A percentile compares a stretch with the other conserved stretches of the same genome.
Evolutionary conservation across 257 asterid genomes (phyloP).

Genomic region (Petunia axillaris): DNA sequence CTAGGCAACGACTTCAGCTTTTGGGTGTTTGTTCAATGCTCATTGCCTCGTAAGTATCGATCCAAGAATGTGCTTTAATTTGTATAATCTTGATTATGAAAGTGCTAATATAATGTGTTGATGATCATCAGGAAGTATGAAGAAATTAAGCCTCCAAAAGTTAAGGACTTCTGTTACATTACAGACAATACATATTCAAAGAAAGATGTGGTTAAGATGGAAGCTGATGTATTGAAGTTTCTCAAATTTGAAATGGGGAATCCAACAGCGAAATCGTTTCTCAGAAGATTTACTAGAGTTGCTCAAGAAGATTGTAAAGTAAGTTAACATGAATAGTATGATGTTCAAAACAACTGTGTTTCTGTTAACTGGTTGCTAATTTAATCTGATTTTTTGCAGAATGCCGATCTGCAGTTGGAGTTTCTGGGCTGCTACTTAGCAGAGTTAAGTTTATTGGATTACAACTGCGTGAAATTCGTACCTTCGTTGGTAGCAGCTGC

Average conservation of each 20-base stretch:
- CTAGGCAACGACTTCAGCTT: conserved; percentile 76
- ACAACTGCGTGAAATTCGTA: conserved; percentile 67
- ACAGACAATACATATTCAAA: conserved; percentile 68
- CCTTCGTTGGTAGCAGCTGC: conserved; percentile 89
- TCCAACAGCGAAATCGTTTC: conserved; percentile 79
- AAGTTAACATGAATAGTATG: conserved; percentile 7
- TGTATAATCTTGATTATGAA: neutral
- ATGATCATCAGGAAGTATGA: conserved; percentile 69
- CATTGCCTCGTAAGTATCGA: conserved; percentile 78
- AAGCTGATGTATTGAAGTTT: conserved; percentile 67
- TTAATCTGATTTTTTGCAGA: conserved; percentile 41
- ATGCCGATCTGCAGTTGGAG: conserved; percentile 58
- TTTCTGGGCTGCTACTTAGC: conserved; percentile 80
- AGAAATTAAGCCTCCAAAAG: conserved; percentile 78
- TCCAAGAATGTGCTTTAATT: neutral
- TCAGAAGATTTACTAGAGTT: conserved; percentile 58
- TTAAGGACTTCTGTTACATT: conserved; percentile 68
- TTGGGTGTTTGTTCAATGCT: conserved; percentile 97
- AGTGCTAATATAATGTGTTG: neutral
- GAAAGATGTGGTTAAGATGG: conserved; percentile 80
- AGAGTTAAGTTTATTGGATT: conserved; percentile 80
- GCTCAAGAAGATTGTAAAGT: conserved; percentile 64
- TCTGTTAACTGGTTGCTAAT: neutral
- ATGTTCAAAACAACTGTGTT: neutral
- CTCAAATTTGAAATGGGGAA: conserved; percentile 86